These are phyloP conservation scores for Talaromyces piceae DNA, from an alignment of 2,329 filamentous ascomycete genomes.

Conservation along the genomic window DNA sequence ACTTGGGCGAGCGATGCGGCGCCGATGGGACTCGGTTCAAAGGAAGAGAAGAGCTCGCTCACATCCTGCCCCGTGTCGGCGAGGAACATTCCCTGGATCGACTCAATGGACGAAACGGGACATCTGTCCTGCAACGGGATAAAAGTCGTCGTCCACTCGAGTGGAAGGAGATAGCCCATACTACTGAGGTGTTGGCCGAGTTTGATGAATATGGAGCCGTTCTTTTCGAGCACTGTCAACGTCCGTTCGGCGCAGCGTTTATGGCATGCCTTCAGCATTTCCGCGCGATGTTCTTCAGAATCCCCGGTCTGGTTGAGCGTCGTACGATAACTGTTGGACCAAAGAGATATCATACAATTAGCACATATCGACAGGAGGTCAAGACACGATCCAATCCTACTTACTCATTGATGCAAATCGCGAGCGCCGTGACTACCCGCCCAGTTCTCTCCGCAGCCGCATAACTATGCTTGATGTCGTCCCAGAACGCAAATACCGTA, in stretches of 20 bases:
- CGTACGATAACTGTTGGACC: conserved; percentile 64
- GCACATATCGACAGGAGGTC: conserved; percentile 2
- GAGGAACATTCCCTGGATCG: conserved; percentile 78
- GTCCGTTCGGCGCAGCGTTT: conserved; percentile 87
- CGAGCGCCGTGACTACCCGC: conserved; percentile 66
- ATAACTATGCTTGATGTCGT: conserved; percentile 69
- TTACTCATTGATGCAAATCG: conserved; percentile 83
- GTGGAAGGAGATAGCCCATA: conserved; percentile 86
- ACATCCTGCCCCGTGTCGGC: conserved; percentile 73
- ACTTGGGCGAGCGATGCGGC: conserved; percentile 93
- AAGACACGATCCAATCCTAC: conserved; percentile 42
- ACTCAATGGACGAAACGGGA: conserved; percentile 81
- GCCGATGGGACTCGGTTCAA: conserved; percentile 72
- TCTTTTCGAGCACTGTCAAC: conserved; percentile 79
- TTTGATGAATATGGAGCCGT: conserved; percentile 98
- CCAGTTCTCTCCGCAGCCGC: conserved; percentile 69
- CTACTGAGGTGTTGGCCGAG: conserved; percentile 92
- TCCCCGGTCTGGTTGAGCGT: conserved; percentile 64
- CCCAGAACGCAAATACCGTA: conserved; percentile 44
- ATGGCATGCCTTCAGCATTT: conserved; percentile 73
- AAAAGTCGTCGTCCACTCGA: conserved; percentile 92
- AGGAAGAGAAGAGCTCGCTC: conserved; percentile 78
- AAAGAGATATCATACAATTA: conserved; percentile 2
- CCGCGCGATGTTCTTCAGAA: conserved; percentile 58
- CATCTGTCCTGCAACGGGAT: conserved; percentile 94